These are phyloP conservation scores for Penicillium fuscoglaucum DNA, from an alignment of 2,329 filamentous ascomycete species.

Conservation along the genomic window DNA sequence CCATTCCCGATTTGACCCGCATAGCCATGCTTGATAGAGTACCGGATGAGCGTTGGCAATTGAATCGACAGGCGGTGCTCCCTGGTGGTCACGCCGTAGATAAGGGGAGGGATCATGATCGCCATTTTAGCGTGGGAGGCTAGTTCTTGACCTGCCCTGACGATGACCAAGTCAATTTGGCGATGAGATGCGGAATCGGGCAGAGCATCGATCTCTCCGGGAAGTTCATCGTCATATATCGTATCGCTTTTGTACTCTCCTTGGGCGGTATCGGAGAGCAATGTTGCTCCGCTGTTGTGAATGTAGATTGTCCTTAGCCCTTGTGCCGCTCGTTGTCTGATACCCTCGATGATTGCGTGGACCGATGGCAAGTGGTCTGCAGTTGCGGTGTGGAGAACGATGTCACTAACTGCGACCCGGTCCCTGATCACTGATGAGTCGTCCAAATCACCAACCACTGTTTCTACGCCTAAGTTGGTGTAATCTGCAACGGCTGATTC, in stretches of 20 bases:
- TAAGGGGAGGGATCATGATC: slow-evolving; percentile 8
- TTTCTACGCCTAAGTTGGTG: slow-evolving; percentile 40
- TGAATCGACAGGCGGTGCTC: slow-evolving; percentile 50
- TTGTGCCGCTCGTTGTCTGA: slow-evolving; percentile 41
- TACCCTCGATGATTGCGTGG: slow-evolving; percentile 47
- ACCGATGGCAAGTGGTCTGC: slow-evolving; percentile 51
- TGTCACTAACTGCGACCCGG: slow-evolving; percentile 46
- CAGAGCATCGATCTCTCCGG: background rate
- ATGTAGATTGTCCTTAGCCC: slow-evolving; percentile 49
- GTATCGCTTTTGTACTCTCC: background rate
- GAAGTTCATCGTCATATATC: slow-evolving; percentile 1
- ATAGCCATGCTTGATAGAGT: slow-evolving; percentile 51
- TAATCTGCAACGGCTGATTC: slow-evolving; percentile 33
- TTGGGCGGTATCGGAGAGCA: background rate
- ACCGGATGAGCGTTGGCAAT: slow-evolving; percentile 50
- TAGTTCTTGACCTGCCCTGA: background rate
- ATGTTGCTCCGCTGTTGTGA: slow-evolving; percentile 35
- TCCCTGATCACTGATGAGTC: slow-evolving; percentile 1
- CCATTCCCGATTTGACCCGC: slow-evolving; percentile 50
- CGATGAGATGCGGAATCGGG: slow-evolving; percentile 5
- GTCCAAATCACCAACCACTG: slow-evolving; percentile 2
- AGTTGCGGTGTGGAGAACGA: slow-evolving; percentile 52
- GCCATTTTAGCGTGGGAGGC: slow-evolving; percentile 8
- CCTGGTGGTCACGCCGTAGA: slow-evolving; percentile 42
- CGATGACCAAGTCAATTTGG: background rate